Evolutionary conservation across 2,329 filamentous ascomycete genomes (phyloP), one percentile per base, ranked within the genome.

Genomic region (Alternaria brassicae): DNA sequence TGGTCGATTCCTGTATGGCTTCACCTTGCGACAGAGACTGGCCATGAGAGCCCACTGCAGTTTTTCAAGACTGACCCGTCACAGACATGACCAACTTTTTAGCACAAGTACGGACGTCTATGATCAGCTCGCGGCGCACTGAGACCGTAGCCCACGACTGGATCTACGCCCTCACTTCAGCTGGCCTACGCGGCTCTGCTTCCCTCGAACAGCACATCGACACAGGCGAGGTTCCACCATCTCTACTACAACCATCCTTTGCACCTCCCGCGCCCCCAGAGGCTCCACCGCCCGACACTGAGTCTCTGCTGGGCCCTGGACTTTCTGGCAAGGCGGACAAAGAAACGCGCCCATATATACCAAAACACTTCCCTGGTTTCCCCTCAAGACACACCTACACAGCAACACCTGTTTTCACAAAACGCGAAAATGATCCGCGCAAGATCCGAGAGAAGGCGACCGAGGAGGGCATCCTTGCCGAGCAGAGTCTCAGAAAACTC

Each of bases 371-470:
- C 59, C 88, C 88, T 2, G 77, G 82, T 21, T 84, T 89, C 39
- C 88, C 88, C 7, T 86, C 86, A 49, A 84, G 83, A 70, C 88
- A 90, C 72, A 88, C 88, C 1, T 90, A 87, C 78, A 84, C 83
- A 65, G 77, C 83, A 25, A 89, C 87, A 1, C 80, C 85, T 0
- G 84, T 89, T 4, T 88, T 83, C 61, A 83, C 84, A 1, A 75
- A 83, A 37, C 82, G 87, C 59, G 86, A 89, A 62, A 83, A 80
- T 32, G 87, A 89, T 65, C 83, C 86, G 3, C 80, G 86, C 36
- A 83, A 81, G 63, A 85, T 89, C 45, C 78, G 86, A 36, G 88
- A 90, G 70, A 82, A 83, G 57, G 87, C 87, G 4, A 89, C 87
- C 3, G 83, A 89, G 68, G 88, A 90, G 71, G 87, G 87, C 13